Conservation (phyloP, 2,329 filamentous ascomycete species). For the Aspergillus japonicus region DNA sequence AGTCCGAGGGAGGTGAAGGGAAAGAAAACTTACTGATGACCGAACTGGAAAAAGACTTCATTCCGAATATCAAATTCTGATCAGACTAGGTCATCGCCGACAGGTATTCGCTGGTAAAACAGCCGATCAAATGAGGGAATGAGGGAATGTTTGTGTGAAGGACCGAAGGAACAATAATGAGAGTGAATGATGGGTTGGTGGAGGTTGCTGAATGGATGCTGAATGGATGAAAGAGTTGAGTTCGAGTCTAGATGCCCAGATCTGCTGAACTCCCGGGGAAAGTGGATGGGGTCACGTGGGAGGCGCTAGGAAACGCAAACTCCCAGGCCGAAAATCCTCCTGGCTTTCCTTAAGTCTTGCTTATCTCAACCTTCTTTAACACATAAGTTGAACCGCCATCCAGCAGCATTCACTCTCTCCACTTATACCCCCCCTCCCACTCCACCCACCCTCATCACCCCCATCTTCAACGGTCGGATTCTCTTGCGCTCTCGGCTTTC, state of each 20-base stretch:
- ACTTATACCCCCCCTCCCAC: not conserved
- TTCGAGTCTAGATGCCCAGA: conserved; percentile 24
- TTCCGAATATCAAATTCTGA: conserved; percentile 17
- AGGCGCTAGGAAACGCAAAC: conserved; percentile 35
- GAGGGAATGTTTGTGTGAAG: not conserved
- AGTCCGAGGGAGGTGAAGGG: not conserved
- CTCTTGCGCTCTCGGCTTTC: conserved; percentile 28
- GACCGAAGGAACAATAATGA: not conserved
- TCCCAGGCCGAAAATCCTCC: conserved; percentile 44
- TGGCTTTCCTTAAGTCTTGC: conserved; percentile 31
- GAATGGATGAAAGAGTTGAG: conserved; percentile 4
- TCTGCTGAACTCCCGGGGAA: conserved; percentile 27
- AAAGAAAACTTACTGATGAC: conserved; percentile 47
- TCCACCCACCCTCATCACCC: conserved; percentile 6
- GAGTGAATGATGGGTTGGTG: not conserved
- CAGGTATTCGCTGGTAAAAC: not conserved
- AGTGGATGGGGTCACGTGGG: conserved; percentile 40
- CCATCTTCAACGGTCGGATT: conserved; percentile 22
- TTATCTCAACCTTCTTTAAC: conserved; percentile 25
- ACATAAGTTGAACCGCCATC: not conserved
- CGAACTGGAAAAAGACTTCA: conserved; percentile 55
- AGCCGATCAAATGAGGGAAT: not conserved
- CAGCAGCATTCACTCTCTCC: conserved; percentile 15
- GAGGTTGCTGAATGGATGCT: conserved; percentile 1
- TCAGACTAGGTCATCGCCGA: conserved; percentile 22